These are phyloP conservation scores for Dalechampia spathulata DNA, from an alignment of 441 rosid species.

Conservation along the genomic window DNA sequence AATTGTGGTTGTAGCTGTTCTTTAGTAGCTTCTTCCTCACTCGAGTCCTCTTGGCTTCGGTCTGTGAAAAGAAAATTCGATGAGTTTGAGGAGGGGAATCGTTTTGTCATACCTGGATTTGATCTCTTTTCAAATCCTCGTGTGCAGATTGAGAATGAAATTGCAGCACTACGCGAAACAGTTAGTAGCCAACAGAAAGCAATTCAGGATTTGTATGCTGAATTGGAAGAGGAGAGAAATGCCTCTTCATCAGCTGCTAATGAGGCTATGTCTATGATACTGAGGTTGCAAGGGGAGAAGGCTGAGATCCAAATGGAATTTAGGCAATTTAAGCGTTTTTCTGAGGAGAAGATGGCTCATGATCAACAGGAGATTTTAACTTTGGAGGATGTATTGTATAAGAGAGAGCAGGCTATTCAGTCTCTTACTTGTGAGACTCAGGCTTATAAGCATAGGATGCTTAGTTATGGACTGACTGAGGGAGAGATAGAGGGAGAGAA, in stretches of 20 bases:
- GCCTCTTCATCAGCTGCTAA: slow-evolving; percentile 90
- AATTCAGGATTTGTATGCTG: slow-evolving; percentile 56
- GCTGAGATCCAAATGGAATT: slow-evolving; percentile 93
- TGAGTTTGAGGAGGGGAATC: slow-evolving; percentile 41
- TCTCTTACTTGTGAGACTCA: slow-evolving; percentile 70
- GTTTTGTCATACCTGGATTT: slow-evolving; percentile 48
- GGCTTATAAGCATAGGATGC: slow-evolving; percentile 89
- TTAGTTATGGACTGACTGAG: slow-evolving; percentile 81
- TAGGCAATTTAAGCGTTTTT: slow-evolving; percentile 82
- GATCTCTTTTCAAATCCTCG: slow-evolving; percentile 52
- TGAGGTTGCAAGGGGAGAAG: slow-evolving; percentile 94
- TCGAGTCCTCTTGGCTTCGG: slow-evolving; percentile 41
- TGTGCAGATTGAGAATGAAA: slow-evolving; percentile 77
- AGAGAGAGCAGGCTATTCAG: slow-evolving; percentile 82
- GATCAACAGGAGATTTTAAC: slow-evolving; percentile 70
- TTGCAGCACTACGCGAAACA: slow-evolving; percentile 61
- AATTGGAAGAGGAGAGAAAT: slow-evolving; percentile 91
- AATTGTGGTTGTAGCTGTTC: slow-evolving; percentile 59
- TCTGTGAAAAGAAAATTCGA: slow-evolving; percentile 73
- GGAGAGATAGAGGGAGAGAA: slow-evolving; percentile 58
- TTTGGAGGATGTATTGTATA: slow-evolving; percentile 76
- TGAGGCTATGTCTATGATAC: slow-evolving; percentile 97
- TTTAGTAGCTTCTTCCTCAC: slow-evolving; percentile 21
- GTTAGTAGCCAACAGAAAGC: slow-evolving; percentile 63
- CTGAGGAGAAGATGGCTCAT: slow-evolving; percentile 91